phyloP scores from a whole-genome alignment of 768 basidiomycete species.

The Mycena filopes region DNA sequence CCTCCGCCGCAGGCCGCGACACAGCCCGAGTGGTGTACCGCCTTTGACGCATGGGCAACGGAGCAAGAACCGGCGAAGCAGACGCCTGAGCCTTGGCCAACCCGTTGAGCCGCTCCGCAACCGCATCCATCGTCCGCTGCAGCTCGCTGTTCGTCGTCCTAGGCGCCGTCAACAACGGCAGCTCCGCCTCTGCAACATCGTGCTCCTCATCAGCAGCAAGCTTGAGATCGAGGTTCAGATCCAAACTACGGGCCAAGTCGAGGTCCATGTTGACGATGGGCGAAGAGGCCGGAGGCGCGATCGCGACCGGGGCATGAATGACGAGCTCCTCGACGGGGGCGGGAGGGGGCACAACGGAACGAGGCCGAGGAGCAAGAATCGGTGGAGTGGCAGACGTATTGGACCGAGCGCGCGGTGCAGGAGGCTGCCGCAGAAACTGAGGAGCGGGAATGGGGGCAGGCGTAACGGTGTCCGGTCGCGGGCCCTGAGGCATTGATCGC shows the following conservation, averaged over 20 bases:
- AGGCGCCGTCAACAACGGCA: conserved; percentile 56
- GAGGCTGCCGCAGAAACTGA: conserved; percentile 14
- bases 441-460: conserved; percentile 4
- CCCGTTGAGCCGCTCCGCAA: conserved; percentile 58
- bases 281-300: conserved; percentile 6
- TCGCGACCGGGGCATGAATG: conserved; percentile 25
- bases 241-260: conserved; percentile 24
- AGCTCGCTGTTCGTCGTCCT: conserved; percentile 50
- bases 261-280: conserved; percentile 26
- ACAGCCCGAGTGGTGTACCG: conserved; percentile 24
- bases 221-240: conserved; percentile 28
- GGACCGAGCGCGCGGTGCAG: conserved; percentile 16
- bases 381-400: conserved; percentile 7
- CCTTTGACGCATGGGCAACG: conserved; percentile 22
- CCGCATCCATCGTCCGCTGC: conserved; percentile 56
- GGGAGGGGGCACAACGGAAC: conserved; percentile 2
- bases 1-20: conserved; percentile 36
- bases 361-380: conserved; percentile 6
- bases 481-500: conserved; percentile 18
- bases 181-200: conserved; percentile 17
- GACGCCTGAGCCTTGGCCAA: conserved; percentile 38
- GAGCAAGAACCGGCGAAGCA: conserved; percentile 33
- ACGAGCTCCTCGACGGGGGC: conserved; percentile 6
- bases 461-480: neutral
- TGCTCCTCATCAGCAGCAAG: conserved; percentile 22